Percentiles rank a stretch among this genome's conserved stretches.
phyloP scores from a whole-genome alignment of 768 basidiomycete species.

The Rhodotorula graminis region DNA sequence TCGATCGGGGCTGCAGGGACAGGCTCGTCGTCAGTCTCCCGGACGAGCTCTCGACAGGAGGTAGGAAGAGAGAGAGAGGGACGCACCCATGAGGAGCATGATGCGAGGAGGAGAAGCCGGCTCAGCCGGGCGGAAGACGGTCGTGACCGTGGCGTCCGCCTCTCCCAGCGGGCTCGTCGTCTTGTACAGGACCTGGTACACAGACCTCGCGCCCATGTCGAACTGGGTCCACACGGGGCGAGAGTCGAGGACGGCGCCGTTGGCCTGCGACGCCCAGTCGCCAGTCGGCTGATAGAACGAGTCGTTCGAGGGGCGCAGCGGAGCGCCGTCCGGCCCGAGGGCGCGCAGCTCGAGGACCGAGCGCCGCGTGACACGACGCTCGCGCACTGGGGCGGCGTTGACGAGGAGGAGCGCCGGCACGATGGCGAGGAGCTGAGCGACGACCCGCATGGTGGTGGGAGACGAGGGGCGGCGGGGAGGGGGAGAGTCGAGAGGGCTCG shows the following conservation, averaged over 20 bases:
- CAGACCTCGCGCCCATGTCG: background rate
- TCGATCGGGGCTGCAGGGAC: background rate
- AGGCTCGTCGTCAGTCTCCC: background rate
- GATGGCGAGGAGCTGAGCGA: too few species aligned
- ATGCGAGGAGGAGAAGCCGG: background rate
- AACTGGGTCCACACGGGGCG: slow-evolving; percentile 5
- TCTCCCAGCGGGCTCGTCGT: background rate
- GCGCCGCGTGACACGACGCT: too few species aligned
- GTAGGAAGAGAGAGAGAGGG: background rate
- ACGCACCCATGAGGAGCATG: background rate
- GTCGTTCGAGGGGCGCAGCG: background rate
- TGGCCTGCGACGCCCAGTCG: too few species aligned
- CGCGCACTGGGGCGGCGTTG: background rate
- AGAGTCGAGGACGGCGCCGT: background rate
- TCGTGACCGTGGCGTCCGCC: background rate
- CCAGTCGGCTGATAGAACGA: background rate
- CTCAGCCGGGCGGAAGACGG: background rate
- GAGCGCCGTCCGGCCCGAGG: background rate
- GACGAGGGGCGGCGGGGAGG: too few species aligned
- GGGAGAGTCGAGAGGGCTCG: background rate
- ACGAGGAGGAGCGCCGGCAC: background rate
- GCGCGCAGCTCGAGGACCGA: background rate
- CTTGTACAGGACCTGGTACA: slow-evolving; percentile 5
- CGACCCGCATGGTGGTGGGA: background rate
- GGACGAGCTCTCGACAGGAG: too few species aligned